Conservation (phyloP, 176 grass and related monocot species). For the Themeda triandra region DNA sequence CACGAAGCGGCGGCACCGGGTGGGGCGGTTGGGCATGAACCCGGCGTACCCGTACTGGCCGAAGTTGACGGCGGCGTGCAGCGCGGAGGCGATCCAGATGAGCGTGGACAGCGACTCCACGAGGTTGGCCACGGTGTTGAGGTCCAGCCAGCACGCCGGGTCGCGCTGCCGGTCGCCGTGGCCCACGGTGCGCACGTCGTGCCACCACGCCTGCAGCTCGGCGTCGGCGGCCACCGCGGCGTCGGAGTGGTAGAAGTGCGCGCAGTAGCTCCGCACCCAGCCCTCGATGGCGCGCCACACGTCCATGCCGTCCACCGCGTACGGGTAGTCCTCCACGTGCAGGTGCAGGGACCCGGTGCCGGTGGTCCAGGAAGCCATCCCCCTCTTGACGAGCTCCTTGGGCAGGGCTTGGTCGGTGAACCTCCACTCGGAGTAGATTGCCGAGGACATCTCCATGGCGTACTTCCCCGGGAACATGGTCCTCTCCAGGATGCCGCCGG, state of each 20-base stretch:
- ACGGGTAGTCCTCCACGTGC: conserved; percentile 78
- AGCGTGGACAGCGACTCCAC: conserved; percentile 62
- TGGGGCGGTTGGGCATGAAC: conserved; percentile 82
- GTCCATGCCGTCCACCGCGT: conserved; percentile 76
- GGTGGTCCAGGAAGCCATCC: conserved; percentile 49
- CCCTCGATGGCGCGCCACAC: conserved; percentile 72
- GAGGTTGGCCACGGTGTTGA: conserved; percentile 50
- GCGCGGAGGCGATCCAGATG: conserved; percentile 84
- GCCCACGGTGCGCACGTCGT: conserved; percentile 63
- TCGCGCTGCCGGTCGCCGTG: conserved; percentile 75
- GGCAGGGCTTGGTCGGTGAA: conserved; percentile 82
- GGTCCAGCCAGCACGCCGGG: conserved; percentile 61
- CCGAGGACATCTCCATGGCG: conserved; percentile 72
- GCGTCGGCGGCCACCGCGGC: conserved; percentile 32
- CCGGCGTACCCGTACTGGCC: conserved; percentile 93
- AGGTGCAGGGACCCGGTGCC: conserved; percentile 10
- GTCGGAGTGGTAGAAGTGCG: conserved; percentile 56
- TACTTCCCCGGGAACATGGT: conserved; percentile 84
- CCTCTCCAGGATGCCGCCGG: conserved; percentile 66
- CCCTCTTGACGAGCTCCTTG: conserved; percentile 71
- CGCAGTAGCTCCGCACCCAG: conserved; percentile 81
- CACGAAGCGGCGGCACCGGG: conserved; percentile 74
- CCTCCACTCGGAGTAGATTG: conserved; percentile 69
- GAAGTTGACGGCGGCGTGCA: conserved; percentile 94
- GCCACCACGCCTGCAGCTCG: conserved; percentile 84